Evolutionary conservation across 768 basidiomycete genomes (phyloP).

Genomic region (Pholiota conissans): DNA sequence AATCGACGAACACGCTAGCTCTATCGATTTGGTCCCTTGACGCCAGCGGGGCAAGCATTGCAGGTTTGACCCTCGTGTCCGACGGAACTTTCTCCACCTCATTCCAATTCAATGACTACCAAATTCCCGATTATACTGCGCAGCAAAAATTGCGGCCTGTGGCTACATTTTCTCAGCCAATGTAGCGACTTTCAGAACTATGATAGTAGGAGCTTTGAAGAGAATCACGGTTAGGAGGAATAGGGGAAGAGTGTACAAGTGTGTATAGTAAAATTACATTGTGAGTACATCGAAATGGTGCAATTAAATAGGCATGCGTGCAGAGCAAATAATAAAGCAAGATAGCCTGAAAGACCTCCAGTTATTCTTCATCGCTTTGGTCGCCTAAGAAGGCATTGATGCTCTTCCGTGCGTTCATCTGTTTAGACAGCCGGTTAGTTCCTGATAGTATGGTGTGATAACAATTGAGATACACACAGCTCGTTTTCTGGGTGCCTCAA

Average conservation of each 20-base stretch:
- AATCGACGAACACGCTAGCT: slow-evolving; percentile 45
- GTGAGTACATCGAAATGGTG: background rate
- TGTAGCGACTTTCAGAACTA: too few relatives aligned
- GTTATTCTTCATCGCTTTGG: slow-evolving; percentile 58
- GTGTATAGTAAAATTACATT: background rate
- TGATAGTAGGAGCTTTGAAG: too few relatives aligned
- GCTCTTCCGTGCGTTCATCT: slow-evolving; percentile 52
- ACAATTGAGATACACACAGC: slow-evolving; percentile 42
- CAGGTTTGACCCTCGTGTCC: slow-evolving; percentile 40
- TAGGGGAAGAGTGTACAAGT: too few relatives aligned
- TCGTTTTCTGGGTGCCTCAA: slow-evolving; percentile 36
- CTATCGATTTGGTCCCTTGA: slow-evolving; percentile 53
- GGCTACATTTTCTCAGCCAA: slow-evolving; percentile 26
- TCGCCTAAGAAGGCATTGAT: slow-evolving; percentile 74
- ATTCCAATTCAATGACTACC: slow-evolving; percentile 40
- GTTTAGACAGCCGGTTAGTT: background rate
- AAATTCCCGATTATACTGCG: slow-evolving; percentile 38
- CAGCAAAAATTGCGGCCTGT: slow-evolving; percentile 34
- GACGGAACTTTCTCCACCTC: slow-evolving; percentile 46
- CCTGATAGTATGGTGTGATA: too few relatives aligned
- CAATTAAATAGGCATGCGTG: background rate
- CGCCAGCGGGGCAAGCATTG: slow-evolving; percentile 38
- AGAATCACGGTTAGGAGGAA: too few relatives aligned
- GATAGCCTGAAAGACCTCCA: too few relatives aligned
- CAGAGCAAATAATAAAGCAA: too few relatives aligned